A percentile compares a stretch with the other conserved stretches of the same genome.
phyloP scores from a whole-genome alignment of 768 basidiomycete species.

The Hebeloma cylindrosporum region DNA sequence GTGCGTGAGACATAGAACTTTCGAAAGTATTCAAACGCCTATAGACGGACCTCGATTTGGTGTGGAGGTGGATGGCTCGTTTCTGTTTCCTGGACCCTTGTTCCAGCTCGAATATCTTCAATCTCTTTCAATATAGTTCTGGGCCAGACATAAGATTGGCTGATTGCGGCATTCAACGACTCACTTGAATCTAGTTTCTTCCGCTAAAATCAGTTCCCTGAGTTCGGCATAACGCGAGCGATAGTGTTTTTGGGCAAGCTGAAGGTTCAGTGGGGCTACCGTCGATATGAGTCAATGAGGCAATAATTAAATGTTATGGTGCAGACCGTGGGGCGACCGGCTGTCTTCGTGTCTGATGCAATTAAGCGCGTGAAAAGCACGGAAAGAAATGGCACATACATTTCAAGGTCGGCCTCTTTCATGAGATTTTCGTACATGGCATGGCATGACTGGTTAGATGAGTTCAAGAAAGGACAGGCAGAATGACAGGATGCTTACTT shows the following conservation, averaged over 20 bases:
- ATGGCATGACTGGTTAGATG: slow-evolving; percentile 57
- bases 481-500: slow-evolving; percentile 48
- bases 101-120: slow-evolving; percentile 68
- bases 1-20: too few species aligned
- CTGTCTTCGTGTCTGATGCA: slow-evolving; percentile 48
- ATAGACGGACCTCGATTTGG: too few species aligned
- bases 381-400: slow-evolving; percentile 40
- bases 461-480: slow-evolving; percentile 7
- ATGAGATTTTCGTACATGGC: slow-evolving; percentile 66
- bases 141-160: slow-evolving; percentile 3
- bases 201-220: slow-evolving; percentile 62
- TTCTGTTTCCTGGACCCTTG: slow-evolving; percentile 56
- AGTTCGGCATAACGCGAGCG: slow-evolving; percentile 69
- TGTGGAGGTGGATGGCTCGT: slow-evolving; percentile 23
- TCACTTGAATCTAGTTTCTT: slow-evolving; percentile 81
- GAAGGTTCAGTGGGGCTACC: slow-evolving; percentile 62
- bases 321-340: slow-evolving; percentile 52
- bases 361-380: slow-evolving; percentile 3
- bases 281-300: slow-evolving; percentile 6
- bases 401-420: slow-evolving; percentile 63
- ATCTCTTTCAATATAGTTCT: slow-evolving; percentile 75
- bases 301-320: not conserved
- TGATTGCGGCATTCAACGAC: slow-evolving; percentile 14
- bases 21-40: too few species aligned
- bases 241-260: slow-evolving; percentile 77